Percentiles rank a stretch among this genome's conserved stretches.
Conservation (phyloP, 1,139 yeast genomes). For the Scheffersomyces cryptocercus region DNA sequence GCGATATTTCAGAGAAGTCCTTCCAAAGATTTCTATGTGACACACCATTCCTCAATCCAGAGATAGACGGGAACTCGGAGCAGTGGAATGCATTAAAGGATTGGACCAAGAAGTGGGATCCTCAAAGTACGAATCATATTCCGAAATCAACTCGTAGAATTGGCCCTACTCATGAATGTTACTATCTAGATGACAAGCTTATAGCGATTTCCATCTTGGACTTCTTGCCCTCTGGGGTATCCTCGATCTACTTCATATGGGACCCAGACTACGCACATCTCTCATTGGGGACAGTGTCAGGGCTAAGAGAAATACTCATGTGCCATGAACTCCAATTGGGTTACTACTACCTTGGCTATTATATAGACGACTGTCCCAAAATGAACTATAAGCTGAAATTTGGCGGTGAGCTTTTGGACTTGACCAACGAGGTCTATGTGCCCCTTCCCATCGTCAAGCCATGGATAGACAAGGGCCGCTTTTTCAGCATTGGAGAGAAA, state of each 20-base stretch:
- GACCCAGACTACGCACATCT: conserved; percentile 75
- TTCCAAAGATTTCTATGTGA: conserved; percentile 71
- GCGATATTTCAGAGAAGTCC: conserved; percentile 43
- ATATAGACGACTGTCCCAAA: conserved; percentile 74
- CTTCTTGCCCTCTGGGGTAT: conserved; percentile 71
- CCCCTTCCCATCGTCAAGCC: conserved; percentile 38
- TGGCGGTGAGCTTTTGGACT: conserved; percentile 71
- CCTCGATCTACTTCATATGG: conserved; percentile 88
- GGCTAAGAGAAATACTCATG: conserved; percentile 67
- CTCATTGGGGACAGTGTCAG: conserved; percentile 79
- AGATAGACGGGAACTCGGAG: conserved; percentile 22
- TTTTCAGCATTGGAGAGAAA: conserved; percentile 35
- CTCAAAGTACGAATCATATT: not conserved
- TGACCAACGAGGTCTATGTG: conserved; percentile 46
- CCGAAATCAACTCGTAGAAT: conserved; percentile 13
- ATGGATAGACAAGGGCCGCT: conserved; percentile 37
- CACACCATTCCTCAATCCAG: conserved; percentile 51
- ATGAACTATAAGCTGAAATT: conserved; percentile 82
- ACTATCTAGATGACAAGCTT: conserved; percentile 61
- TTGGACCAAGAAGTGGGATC: conserved; percentile 27
- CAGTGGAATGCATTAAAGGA: conserved; percentile 34
- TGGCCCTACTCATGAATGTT: conserved; percentile 76
- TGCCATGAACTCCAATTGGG: conserved; percentile 40
- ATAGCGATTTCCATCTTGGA: conserved; percentile 82
- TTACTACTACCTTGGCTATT: conserved; percentile 74